Base-by-base conservation (phyloP, 78 protist genomes). In the Capsaspora owczarzaki region DNA sequence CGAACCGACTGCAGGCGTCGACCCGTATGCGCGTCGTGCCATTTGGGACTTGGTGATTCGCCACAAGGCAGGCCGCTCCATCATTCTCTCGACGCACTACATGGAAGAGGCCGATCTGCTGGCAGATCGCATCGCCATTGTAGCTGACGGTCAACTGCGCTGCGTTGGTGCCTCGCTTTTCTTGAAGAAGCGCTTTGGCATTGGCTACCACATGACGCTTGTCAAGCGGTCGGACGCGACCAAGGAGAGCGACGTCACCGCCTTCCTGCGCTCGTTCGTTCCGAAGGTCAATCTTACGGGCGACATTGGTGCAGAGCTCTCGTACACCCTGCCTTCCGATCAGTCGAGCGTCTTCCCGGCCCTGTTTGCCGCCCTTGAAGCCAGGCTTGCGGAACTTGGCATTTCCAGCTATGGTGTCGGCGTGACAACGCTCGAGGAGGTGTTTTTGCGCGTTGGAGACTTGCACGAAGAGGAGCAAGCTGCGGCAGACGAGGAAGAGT, bases 1-100 rank as follows among this genome's bases (percentile, higher is more conserved):
- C n/a, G 77, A 71, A 60, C 46, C 77, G 37, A 37, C 77, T 20
- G 33, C 61, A 6, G 98, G 68, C 49, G 4, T 60, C n/a, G 56
- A 56, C n/a, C 40, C 42, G 31, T 61, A 19, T 27, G 53, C 89
- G 35, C 69, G 90, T 5, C 74, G 89, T 6, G 80, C 86, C 14
- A 22, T 89, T 23, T 89, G 95, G 93, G 90, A 93, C 46, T 56
- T 94, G 22, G 1, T 94, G 6, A 19, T 27, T 2, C 35, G 56
- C 37, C 25, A 70, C 47, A 89, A 88, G 74, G 8, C 46, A 20
- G 88, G 85, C 0, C 72, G 87, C 33, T 81, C 91, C 3, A 79
- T 95, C 25, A 29, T 91, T 4, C 46, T 95, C 14, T 86, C 49
- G 31, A 82, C 85, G 10, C 85, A 82, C 44, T 60, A 71, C 60